These are phyloP conservation scores for Amoebophrya sp. DNA, from an alignment of 169 alveolate genomes.

Conservation along the genomic window DNA sequence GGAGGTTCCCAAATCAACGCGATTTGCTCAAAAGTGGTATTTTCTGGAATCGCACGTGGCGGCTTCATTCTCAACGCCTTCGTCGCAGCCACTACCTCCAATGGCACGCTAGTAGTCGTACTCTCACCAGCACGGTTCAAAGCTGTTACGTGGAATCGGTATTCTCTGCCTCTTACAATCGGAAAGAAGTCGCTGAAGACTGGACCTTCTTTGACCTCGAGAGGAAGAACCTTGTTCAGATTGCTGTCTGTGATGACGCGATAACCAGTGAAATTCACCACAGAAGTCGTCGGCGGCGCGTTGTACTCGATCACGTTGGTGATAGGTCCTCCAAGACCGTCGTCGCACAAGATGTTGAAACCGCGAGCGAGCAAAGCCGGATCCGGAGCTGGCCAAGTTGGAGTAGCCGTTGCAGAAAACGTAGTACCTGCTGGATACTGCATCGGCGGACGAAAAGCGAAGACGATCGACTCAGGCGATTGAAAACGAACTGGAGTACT, in stretches of 20 bases:
- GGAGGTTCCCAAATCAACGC: conserved; percentile 6
- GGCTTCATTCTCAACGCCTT: neutral
- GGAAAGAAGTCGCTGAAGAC: neutral
- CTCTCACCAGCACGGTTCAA: conserved; percentile 25
- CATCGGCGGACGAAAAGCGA: neutral
- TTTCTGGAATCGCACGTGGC: neutral
- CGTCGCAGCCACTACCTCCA: neutral
- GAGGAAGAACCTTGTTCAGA: neutral
- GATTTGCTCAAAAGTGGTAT: neutral
- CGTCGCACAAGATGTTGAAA: neutral
- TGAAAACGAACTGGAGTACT: neutral
- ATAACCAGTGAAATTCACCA: neutral
- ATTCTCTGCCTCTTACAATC: neutral
- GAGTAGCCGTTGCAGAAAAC: neutral
- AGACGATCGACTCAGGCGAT: neutral
- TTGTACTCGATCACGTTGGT: neutral
- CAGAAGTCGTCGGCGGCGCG: neutral
- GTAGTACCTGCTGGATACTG: neutral
- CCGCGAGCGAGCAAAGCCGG: neutral
- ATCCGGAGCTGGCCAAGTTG: neutral
- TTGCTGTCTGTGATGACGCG: neutral
- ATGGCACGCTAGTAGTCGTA: neutral
- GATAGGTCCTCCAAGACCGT: neutral
- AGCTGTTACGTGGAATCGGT: conserved; percentile 28
- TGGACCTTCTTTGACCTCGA: neutral